A percentile compares a stretch with the other conserved stretches of the same genome.
Evolutionary conservation across 1,284 basidiomycete genomes (phyloP).

Genomic region (Cutaneotrichosporon dermatis): DNA sequence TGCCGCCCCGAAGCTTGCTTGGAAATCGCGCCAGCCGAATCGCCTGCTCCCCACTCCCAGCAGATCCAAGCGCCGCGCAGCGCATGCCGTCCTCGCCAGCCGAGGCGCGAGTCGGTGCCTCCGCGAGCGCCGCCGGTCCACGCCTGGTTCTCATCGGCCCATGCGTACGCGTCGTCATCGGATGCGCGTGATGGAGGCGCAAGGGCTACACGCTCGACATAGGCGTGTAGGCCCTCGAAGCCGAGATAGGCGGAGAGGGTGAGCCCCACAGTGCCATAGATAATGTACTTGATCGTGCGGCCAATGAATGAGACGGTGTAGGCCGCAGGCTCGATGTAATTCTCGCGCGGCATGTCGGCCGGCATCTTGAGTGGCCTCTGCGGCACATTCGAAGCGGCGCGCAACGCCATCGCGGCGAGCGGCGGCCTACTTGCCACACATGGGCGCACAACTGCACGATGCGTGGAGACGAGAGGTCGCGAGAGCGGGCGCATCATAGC

Average conservation of each 20-base stretch:
- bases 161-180: conserved; percentile 61
- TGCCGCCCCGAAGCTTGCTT: conserved; percentile 14
- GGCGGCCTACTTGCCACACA: neutral
- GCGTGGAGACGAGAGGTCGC: neutral
- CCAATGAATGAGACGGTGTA: conserved; percentile 41
- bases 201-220: conserved; percentile 63
- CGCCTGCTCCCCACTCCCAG: conserved; percentile 64
- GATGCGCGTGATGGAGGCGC: conserved; percentile 46
- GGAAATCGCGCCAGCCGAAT: conserved; percentile 32
- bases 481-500: conserved; percentile 1
- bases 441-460: too few species aligned
- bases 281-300: conserved; percentile 35
- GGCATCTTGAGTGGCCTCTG: conserved; percentile 28
- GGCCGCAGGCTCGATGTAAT: conserved; percentile 44
- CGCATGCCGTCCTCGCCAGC: conserved; percentile 61
- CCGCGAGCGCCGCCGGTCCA: conserved; percentile 68
- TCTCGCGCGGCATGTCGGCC: conserved; percentile 39
- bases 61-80: conserved; percentile 73
- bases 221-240: conserved; percentile 60
- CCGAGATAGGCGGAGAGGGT: conserved; percentile 46
- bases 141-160: conserved; percentile 64
- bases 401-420: neutral
- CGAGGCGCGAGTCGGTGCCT: conserved; percentile 69
- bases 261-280: conserved; percentile 44
- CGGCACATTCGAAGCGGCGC: neutral